These are phyloP conservation scores for Rhizomucor miehei DNA, from an alignment of 371 early-diverging fungal species.

Conservation along the genomic window DNA sequence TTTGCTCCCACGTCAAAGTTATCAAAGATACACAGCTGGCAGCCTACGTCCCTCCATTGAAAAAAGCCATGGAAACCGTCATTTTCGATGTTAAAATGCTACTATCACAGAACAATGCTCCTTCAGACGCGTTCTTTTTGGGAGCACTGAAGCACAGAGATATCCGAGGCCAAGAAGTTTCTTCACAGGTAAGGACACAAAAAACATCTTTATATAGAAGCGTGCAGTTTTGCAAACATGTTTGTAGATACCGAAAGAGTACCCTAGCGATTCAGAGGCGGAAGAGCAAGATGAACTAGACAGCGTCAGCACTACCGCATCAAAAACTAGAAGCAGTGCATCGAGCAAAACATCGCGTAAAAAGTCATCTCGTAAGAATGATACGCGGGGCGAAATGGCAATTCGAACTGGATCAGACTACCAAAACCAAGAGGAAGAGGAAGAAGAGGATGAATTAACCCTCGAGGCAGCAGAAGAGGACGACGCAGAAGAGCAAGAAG, in stretches of 20 bases:
- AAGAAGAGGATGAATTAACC: background rate
- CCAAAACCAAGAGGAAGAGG: background rate
- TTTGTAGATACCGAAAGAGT: constrained; percentile 21
- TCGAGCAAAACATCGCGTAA: background rate
- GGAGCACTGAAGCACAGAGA: constrained; percentile 76
- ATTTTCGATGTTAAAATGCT: constrained; percentile 76
- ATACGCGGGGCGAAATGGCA: background rate
- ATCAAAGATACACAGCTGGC: constrained; percentile 59
- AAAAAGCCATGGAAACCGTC: constrained; percentile 70
- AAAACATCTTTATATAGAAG: background rate
- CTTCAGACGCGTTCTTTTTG: constrained; percentile 56
- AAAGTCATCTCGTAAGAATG: background rate
- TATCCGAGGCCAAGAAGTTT: constrained; percentile 66
- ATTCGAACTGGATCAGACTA: constrained; percentile 6
- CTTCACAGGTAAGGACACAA: constrained; percentile 71
- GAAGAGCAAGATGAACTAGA: constrained; percentile 9
- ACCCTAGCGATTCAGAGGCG: constrained; percentile 12
- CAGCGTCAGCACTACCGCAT: background rate
- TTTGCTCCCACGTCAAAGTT: constrained; percentile 81
- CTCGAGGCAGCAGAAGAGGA: background rate
- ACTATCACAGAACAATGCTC: constrained; percentile 67
- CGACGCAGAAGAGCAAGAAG: background rate
- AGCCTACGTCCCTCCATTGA: constrained; percentile 67
- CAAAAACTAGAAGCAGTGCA: background rate
- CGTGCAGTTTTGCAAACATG: background rate